A percentile compares a stretch with the other conserved stretches of the same genome.
Evolutionary conservation across 176 grass and related monocot genomes (phyloP).

Genomic region (Microstegium vimineum): DNA sequence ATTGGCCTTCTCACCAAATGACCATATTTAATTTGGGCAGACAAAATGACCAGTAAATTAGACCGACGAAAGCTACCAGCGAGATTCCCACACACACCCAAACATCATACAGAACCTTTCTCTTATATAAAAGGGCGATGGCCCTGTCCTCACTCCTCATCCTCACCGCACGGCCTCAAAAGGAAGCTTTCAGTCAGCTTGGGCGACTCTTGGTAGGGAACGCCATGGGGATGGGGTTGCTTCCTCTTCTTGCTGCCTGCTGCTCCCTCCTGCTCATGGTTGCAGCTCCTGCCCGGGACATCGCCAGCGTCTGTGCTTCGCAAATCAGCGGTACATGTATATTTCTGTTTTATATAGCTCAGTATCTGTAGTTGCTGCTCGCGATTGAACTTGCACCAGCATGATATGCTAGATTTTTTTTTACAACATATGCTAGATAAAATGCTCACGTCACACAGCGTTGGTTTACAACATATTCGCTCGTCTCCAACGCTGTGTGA

Average conservation of each 20-base stretch:
- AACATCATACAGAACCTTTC: neutral
- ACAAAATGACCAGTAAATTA: neutral
- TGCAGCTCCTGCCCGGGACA: slow-evolving; percentile 28
- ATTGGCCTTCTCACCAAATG: neutral
- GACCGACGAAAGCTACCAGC: slow-evolving; percentile 4
- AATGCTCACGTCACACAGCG: too few relatives aligned
- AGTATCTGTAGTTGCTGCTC: neutral
- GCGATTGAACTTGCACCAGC: neutral
- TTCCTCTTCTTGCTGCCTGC: slow-evolving; percentile 29
- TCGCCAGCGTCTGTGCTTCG: slow-evolving; percentile 41
- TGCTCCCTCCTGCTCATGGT: slow-evolving; percentile 41
- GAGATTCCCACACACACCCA: neutral
- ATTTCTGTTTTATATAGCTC: neutral
- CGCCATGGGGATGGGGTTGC: slow-evolving; percentile 44
- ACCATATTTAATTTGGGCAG: neutral
- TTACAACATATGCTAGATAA: too few relatives aligned
- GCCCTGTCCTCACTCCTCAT: neutral
- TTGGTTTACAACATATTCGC: too few relatives aligned
- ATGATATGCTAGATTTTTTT: neutral
- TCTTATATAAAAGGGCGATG: slow-evolving; percentile 34
- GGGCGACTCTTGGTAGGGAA: neutral
- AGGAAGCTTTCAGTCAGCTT: neutral
- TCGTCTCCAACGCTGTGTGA: neutral
- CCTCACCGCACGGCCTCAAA: neutral
- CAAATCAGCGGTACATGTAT: slow-evolving; percentile 37